Percentiles rank a stretch among this genome's conserved stretches.
phyloP scores from a whole-genome alignment of 306 rosid species.

The Gastrolobium bilobum region DNA sequence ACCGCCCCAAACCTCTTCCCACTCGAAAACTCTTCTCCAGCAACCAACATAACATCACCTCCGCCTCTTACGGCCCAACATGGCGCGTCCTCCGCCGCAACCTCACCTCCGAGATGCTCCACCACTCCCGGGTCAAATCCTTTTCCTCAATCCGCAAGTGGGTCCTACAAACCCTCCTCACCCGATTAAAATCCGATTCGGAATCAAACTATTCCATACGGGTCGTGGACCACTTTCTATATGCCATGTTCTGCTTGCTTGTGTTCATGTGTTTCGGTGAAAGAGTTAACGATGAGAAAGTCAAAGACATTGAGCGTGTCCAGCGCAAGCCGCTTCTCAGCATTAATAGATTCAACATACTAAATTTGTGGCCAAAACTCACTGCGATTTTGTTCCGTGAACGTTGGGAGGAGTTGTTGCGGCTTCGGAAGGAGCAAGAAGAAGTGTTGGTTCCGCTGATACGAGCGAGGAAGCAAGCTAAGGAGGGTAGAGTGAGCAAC shows the following conservation, averaged over 20 bases:
- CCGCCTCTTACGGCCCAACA: constrained; percentile 51
- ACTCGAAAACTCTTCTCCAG: not conserved
- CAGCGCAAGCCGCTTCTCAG: not conserved
- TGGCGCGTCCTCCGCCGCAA: constrained; percentile 65
- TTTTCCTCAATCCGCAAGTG: constrained; percentile 43
- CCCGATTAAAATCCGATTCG: constrained; percentile 24
- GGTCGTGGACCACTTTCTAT: constrained; percentile 42
- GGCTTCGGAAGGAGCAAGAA: not conserved
- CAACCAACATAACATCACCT: constrained; percentile 44
- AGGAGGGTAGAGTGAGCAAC: not conserved
- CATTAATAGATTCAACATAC: not conserved
- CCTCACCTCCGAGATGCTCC: constrained; percentile 54
- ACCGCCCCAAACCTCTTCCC: constrained; percentile 43
- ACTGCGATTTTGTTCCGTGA: constrained; percentile 16
- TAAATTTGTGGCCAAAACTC: constrained; percentile 35
- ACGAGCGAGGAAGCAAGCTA: constrained; percentile 9
- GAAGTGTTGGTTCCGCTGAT: constrained; percentile 36
- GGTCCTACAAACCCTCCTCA: constrained; percentile 47
- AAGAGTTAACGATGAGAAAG: constrained; percentile 34
- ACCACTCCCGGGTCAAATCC: constrained; percentile 46
- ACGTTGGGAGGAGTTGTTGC: constrained; percentile 34
- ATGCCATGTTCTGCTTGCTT: constrained; percentile 55
- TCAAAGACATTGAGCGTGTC: constrained; percentile 47
- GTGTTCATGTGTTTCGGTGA: constrained; percentile 62
- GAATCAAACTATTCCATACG: not conserved